phyloP scores from a whole-genome alignment of 2,329 filamentous ascomycete genomes.

The Colletotrichum tanaceti region DNA sequence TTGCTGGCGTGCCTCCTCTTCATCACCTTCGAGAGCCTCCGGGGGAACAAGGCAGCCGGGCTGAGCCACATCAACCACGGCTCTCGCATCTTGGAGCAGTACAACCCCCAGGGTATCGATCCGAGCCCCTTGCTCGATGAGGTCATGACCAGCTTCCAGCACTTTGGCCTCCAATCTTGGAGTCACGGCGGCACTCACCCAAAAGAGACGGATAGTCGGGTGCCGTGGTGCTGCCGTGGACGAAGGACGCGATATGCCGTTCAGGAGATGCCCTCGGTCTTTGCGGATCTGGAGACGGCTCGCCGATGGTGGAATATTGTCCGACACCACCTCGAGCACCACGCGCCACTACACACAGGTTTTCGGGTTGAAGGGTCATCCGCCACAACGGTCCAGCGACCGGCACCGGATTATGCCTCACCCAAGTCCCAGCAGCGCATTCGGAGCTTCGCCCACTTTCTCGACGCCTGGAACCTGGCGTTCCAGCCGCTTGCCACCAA shows the following conservation, averaged over 20 bases:
- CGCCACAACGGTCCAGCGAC: neutral
- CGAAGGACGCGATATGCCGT: slow-evolving; percentile 24
- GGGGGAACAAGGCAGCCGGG: slow-evolving; percentile 53
- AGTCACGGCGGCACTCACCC: slow-evolving; percentile 17
- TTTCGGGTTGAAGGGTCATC: slow-evolving; percentile 19
- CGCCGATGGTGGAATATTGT: slow-evolving; percentile 29
- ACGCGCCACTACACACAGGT: slow-evolving; percentile 12
- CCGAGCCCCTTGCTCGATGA: slow-evolving; percentile 8
- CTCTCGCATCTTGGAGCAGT: slow-evolving; percentile 20
- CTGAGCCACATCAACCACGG: slow-evolving; percentile 56
- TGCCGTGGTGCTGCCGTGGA: slow-evolving; percentile 33
- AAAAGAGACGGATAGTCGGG: neutral
- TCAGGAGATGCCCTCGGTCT: slow-evolving; percentile 30
- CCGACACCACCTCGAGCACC: slow-evolving; percentile 24
- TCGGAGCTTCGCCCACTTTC: slow-evolving; percentile 1
- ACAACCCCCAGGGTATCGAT: neutral
- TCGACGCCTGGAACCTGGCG: slow-evolving; percentile 15
- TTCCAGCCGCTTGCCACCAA: slow-evolving; percentile 15
- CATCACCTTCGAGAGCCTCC: slow-evolving; percentile 55
- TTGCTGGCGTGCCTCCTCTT: slow-evolving; percentile 53
- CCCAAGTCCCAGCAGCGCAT: neutral
- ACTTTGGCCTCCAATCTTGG: slow-evolving; percentile 24
- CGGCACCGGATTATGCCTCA: slow-evolving; percentile 4
- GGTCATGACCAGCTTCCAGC: slow-evolving; percentile 22
- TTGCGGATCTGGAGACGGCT: slow-evolving; percentile 24